Evolutionary conservation across 352 stramenopile species (phyloP).

Genomic region (Phytophthora sp.): DNA sequence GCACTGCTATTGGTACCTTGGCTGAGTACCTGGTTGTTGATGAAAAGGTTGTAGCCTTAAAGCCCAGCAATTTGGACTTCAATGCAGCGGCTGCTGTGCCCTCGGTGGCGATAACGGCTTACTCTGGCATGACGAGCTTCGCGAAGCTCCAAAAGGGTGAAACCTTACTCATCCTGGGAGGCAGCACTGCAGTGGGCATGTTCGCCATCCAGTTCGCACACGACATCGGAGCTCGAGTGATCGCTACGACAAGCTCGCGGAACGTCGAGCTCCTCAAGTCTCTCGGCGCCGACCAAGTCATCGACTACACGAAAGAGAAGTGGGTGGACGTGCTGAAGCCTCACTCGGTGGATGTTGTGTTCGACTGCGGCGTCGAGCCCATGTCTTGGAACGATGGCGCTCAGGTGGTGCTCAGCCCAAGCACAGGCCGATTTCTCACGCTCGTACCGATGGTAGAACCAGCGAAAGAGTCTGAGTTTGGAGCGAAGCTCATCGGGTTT

Average conservation of each 20-base stretch:
- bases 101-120: conserved; percentile 27
- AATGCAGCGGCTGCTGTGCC: conserved; percentile 36
- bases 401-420: conserved; percentile 32
- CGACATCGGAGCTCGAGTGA: conserved; percentile 27
- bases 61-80: conserved; percentile 46
- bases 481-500: conserved; percentile 27
- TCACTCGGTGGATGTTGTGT: conserved; percentile 41
- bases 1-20: conserved; percentile 18
- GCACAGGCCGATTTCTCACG: conserved; percentile 29
- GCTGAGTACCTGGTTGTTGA: conserved; percentile 40
- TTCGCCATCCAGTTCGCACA: conserved; percentile 46
- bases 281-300: conserved; percentile 33
- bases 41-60: conserved; percentile 28
- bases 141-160: conserved; percentile 36
- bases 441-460: conserved; percentile 24
- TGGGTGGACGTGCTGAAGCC: conserved; percentile 27
- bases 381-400: conserved; percentile 27
- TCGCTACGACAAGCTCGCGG: conserved; percentile 34
- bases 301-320: conserved; percentile 43
- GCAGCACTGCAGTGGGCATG: conserved; percentile 29
- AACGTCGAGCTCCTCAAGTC: conserved; percentile 23
- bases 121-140: too few species aligned
- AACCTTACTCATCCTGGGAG: conserved; percentile 44
- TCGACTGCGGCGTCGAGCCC: conserved; percentile 34
- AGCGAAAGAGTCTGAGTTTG: conserved; percentile 45